Evolutionary conservation across 75 land plant species (phyloP), one percentile per base, ranked within the genome.

Genomic region (Picea sitchensis): DNA sequence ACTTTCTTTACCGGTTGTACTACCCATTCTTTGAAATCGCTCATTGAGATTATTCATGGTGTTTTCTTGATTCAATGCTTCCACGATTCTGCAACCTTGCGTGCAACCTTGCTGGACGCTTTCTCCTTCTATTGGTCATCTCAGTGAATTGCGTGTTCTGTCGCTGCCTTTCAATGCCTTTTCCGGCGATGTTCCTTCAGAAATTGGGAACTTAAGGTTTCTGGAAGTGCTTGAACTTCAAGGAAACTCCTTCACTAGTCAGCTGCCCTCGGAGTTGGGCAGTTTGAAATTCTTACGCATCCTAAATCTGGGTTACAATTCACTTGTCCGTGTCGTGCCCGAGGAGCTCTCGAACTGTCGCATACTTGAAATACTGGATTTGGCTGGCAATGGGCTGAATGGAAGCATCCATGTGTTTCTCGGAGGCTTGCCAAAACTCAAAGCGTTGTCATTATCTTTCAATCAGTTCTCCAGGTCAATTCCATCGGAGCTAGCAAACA

Each of bases 201-300:
- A 82, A 78, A 65, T 96, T 15, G 92, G 90, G 31, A 51, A 58
- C 23, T 82, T 93, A n/a, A 41, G 47, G 31, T 77, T 68, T 77
- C 83, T 94, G 54, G 81, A 83, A 72, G 82, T 89, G 72, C 81
- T 95, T 63, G 94, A 92, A 41, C 87, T 95, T 71, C 82, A 83
- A 60, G 90, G 86, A 30, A 92, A 93, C 73, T 59, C 36, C 18
- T 76, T 95, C 23, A 31, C 81, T 5, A 95, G 91, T 3, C 56
- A 44, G 59, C 79, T 88, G 57, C 73, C 88, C 56, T 11, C 79
- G 51, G 68, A 80, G 58, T 80, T 93, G 18, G 88, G 92, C 58
- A 73, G 77, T 6, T 80, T 84, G 79, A 65, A 74, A 13, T 75
- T 59, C 7, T 69, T 93, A 73, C 61, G 82, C 59, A 81, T 87